Conservation (phyloP, 176 grass and related monocot species). For the Alopecurus myosuroides region DNA sequence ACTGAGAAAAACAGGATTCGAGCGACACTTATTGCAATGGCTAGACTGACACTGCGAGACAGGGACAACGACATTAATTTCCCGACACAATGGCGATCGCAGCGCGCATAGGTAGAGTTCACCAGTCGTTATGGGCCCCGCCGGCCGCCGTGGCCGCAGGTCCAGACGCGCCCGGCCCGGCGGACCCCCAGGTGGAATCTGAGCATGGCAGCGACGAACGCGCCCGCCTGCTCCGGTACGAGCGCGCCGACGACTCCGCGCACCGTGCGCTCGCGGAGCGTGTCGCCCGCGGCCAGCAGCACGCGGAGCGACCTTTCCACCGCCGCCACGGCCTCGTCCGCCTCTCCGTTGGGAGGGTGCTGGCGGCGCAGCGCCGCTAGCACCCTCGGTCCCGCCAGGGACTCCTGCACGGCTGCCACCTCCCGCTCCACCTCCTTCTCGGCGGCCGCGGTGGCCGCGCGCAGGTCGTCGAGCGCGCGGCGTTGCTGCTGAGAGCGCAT, state of each 20-base stretch:
- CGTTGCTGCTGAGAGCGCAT: not conserved
- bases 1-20: not conserved
- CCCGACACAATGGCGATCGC: not conserved
- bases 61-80: not conserved
- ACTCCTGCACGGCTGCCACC: constrained; percentile 59
- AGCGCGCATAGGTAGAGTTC: not conserved
- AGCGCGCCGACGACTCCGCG: constrained; percentile 35
- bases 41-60: not conserved
- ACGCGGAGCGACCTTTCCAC: constrained; percentile 36
- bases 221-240: constrained; percentile 23
- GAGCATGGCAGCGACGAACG: constrained; percentile 40
- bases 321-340: constrained; percentile 21
- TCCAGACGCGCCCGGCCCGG: constrained; percentile 28
- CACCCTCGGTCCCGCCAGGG: constrained; percentile 40
- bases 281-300: constrained; percentile 50
- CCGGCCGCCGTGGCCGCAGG: not conserved
- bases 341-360: constrained; percentile 12
- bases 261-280: constrained; percentile 46
- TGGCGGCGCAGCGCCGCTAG: constrained; percentile 38
- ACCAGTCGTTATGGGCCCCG: not conserved
- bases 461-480: constrained; percentile 11
- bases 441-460: constrained; percentile 12
- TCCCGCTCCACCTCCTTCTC: constrained; percentile 48
- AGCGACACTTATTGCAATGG: constrained; percentile 4
- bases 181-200: constrained; percentile 44